A percentile compares a stretch with the other conserved stretches of the same genome.
Evolutionary conservation across 495 filamentous ascomycete genomes (phyloP).

Genomic region (Annulohypoxylon maeteangense): DNA sequence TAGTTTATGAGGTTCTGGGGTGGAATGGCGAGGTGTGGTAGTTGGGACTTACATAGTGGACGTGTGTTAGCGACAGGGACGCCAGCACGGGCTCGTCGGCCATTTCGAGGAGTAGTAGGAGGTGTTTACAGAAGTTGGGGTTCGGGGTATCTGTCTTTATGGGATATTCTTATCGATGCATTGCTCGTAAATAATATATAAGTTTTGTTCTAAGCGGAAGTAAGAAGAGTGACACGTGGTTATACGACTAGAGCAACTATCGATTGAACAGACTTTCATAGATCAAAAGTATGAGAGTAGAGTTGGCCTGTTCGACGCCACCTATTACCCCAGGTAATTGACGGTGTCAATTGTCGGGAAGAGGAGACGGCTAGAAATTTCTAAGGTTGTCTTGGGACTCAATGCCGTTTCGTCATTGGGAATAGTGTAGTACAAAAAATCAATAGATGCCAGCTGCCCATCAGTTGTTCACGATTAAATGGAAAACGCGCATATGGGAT

Average conservation of each 20-base stretch:
- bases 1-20: neutral
- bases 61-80: slow-evolving; percentile 92
- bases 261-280: neutral
- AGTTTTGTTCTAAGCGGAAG: neutral
- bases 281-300: neutral
- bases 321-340: neutral
- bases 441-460: slow-evolving; percentile 12
- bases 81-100: slow-evolving; percentile 73
- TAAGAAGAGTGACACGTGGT: neutral
- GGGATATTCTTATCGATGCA: slow-evolving; percentile 10
- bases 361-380: slow-evolving; percentile 17
- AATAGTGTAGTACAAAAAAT: neutral
- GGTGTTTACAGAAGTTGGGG: neutral
- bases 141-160: neutral
- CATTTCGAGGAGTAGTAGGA: slow-evolving; percentile 53
- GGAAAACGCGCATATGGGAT: neutral
- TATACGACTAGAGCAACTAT: neutral
- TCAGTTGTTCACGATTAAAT: slow-evolving; percentile 8
- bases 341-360: slow-evolving; percentile 14
- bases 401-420: slow-evolving; percentile 34
- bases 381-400: neutral
- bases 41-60: slow-evolving; percentile 79
- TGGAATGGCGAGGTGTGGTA: neutral
- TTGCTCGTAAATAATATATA: slow-evolving; percentile 2
- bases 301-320: slow-evolving; percentile 11